Evolutionary conservation across 2,329 filamentous ascomycete genomes (phyloP), one percentile per base, ranked within the genome.

Genomic region (Aspergillus fischeri): DNA sequence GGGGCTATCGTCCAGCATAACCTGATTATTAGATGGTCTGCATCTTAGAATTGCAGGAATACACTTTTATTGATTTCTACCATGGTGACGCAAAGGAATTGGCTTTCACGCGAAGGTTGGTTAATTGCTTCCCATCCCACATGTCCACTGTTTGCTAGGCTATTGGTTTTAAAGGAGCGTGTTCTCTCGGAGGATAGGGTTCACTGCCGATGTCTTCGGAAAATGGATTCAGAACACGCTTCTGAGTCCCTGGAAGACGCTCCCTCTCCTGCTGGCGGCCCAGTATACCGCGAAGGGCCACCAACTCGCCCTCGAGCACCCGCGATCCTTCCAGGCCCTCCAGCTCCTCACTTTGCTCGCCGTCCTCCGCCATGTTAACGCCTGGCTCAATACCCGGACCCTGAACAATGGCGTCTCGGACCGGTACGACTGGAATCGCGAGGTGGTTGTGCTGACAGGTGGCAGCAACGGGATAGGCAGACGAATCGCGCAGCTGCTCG

Each of bases 381-480:
- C 68, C 14, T 83, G 78, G 70, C 71, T 86, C 11, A 84, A 83
- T 64, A 72, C 75, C 2, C 75, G 79, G 10, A 75, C 76, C 3
- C 56, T 78, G 51, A 82, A 82, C 67, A 82, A 80, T 51, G 70
- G 61, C 49, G 56, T 63, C 49, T 63, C 62, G 24, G 74, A 72
- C 58, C 63, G 65, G 41, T 73, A 72, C 49, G 65, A 74, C 63
- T 91, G 88, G 87, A 75, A 78, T 24, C 81, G 80, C 52, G 89
- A 92, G 75, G 80, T 92, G 52, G 86, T 90, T 2, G 77, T 92
- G 47, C 80, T 92, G 21, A 92, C 90, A 0, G 89, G 90, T 7
- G 90, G 90, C 7, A 85, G 86, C 45, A 84, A 84, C 55, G 90
- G 90, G 0, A 91, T 93, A 66, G 90, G 90, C 14, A 83, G 81